Base-by-base conservation (phyloP, 2,329 filamentous ascomycete genomes). In the Penicillium sp. region DNA sequence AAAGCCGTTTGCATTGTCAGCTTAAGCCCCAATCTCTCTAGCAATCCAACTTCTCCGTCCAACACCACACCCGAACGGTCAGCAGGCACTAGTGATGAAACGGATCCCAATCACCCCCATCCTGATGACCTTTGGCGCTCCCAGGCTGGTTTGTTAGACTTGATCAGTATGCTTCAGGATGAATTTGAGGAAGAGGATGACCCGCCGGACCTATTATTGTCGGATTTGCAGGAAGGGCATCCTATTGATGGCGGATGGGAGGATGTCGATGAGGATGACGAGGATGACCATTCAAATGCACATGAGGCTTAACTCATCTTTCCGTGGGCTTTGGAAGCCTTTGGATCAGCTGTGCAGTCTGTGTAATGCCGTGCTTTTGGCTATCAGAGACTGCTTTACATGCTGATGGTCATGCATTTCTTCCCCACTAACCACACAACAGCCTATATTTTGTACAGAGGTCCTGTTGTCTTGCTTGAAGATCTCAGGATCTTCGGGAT, bases 1-100 rank as follows among this genome's bases (percentile, higher is more conserved):
- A 77, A 76, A 58, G 63, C 70, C 1, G 74, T 77, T n/a, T 72
- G 75, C 1, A 65, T 75, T 22, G 43, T 77, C 40, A 73, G 67
- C 54, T 54, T 77, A 20, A 70, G 73, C 1, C 75, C 75, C 41
- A 59, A 65, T 7, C 51, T 68, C 7, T 52, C 57, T 11, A 52
- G 50, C 23, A 18, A 46, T 5, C 48, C 49, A 15, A 23, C 29
- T 6, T 47, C 54, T 7, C 44, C n/a, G 3, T 49, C 56, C 11
- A 31, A 44, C 4, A 50, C 25, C 11, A 15, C 18, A 35, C 40
- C 40, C 41, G 43, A 44, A 25, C 27, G 35, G 20, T 25, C 51
- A 22, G 22, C 52, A n/a, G 20, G 42, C 1, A 44, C 25, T 14
- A 29, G 14, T 5, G 57, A 51, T 18, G 45, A 43, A 37, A 33